A percentile compares a stretch with the other conserved stretches of the same genome.
Conservation (phyloP, 2,329 filamentous ascomycete genomes). For the Aureobasidium sp. region DNA sequence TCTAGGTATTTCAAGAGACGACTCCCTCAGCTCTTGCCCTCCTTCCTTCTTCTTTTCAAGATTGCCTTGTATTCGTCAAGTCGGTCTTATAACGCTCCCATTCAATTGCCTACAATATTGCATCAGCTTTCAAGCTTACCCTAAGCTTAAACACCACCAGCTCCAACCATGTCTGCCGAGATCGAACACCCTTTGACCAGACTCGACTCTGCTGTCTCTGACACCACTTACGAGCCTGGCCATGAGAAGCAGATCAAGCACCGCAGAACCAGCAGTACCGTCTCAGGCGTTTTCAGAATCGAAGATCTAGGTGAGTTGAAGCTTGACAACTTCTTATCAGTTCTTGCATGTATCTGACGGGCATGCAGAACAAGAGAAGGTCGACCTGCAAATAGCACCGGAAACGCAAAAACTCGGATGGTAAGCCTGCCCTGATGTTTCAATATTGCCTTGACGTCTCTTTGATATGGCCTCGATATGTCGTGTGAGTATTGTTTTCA, state of each 20-base stretch:
- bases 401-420: constrained; percentile 86
- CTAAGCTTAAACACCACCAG: constrained; percentile 15
- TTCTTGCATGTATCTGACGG: not conserved
- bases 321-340: not conserved
- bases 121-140: constrained; percentile 2
- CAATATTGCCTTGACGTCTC: not conserved
- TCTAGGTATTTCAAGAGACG: constrained; percentile 3
- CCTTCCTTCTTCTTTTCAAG: constrained; percentile 6
- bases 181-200: constrained; percentile 59
- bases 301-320: constrained; percentile 69
- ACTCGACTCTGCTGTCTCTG: constrained; percentile 86
- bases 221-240: constrained; percentile 58
- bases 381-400: constrained; percentile 63
- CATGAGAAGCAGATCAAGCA: constrained; percentile 59
- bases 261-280: constrained; percentile 65
- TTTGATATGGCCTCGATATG: not conserved
- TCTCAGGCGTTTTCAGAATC: constrained; percentile 71
- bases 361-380: constrained; percentile 61
- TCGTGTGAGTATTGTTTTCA: not conserved
- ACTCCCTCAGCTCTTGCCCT: constrained; percentile 6
- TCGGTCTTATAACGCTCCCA: constrained; percentile 7
- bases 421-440: constrained; percentile 46
- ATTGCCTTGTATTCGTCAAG: constrained; percentile 14
- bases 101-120: not conserved
- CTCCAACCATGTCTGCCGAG: constrained; percentile 47